A percentile compares a stretch with the other conserved stretches of the same genome.
phyloP scores from a whole-genome alignment of 371 early-diverging fungal genomes.

The Lichtheimia ramosa region DNA sequence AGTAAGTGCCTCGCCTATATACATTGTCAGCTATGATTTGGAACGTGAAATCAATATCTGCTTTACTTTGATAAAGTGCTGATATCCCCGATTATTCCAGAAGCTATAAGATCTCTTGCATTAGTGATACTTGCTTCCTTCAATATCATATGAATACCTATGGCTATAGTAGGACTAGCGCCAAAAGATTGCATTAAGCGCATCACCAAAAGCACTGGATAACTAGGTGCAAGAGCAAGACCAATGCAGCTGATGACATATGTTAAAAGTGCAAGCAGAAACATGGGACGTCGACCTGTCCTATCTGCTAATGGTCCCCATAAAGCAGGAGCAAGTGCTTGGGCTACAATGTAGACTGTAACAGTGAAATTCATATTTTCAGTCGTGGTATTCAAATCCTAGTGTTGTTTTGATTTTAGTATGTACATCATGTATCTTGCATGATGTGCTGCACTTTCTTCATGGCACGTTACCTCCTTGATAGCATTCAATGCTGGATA shows the following conservation, averaged over 20 bases:
- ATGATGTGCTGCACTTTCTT: no score
- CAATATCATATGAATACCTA: slow-evolving; percentile 27
- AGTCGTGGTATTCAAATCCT: slow-evolving; percentile 13
- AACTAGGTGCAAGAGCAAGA: slow-evolving; percentile 44
- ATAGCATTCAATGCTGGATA: slow-evolving; percentile 22
- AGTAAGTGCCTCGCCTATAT: not conserved
- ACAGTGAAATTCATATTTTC: slow-evolving; percentile 11
- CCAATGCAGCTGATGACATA: slow-evolving; percentile 54
- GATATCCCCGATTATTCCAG: slow-evolving; percentile 46
- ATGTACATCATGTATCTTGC: no score
- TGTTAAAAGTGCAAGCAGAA: slow-evolving; percentile 50
- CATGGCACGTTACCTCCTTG: slow-evolving; percentile 13
- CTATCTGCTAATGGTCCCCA: slow-evolving; percentile 20
- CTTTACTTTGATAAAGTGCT: slow-evolving; percentile 46
- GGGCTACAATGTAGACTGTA: slow-evolving; percentile 10
- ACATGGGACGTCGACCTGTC: slow-evolving; percentile 16
- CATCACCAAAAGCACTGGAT: slow-evolving; percentile 50
- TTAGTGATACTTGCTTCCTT: not conserved
- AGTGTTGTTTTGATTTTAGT: not conserved
- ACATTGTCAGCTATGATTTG: not conserved
- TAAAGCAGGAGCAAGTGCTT: slow-evolving; percentile 13
- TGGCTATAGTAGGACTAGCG: slow-evolving; percentile 52
- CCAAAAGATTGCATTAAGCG: slow-evolving; percentile 62
- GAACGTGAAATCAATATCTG: not conserved
- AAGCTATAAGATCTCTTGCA: not conserved